Conservation (phyloP, 768 basidiomycete genomes). For the Kwoniella botswanensis region DNA sequence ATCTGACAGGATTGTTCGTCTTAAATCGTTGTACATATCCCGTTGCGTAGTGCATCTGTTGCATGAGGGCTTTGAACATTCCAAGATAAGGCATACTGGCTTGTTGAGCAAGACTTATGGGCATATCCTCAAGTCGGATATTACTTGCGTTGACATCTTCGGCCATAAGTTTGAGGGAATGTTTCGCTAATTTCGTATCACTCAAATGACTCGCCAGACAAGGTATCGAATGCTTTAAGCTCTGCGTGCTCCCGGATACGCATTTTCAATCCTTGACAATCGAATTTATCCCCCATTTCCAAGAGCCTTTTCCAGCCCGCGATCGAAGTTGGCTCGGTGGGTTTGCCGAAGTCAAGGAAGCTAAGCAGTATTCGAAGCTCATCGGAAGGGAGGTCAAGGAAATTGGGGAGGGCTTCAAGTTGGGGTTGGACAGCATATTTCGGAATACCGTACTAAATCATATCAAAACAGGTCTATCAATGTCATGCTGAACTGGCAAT, state of each 20-base stretch:
- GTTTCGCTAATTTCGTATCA: background rate
- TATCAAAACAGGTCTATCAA: background rate
- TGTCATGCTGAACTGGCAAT: background rate
- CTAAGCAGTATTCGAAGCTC: conserved; percentile 1
- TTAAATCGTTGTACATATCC: background rate
- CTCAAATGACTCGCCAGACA: conserved; percentile 5
- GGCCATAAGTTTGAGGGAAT: background rate
- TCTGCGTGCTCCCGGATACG: background rate
- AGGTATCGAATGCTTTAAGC: background rate
- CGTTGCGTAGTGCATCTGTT: background rate
- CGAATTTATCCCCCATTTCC: background rate
- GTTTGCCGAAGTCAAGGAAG: background rate
- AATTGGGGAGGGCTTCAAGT: background rate
- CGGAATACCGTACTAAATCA: background rate
- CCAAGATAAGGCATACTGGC: background rate
- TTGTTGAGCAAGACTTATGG: background rate
- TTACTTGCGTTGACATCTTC: background rate
- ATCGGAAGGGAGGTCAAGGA: background rate
- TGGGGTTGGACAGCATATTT: background rate
- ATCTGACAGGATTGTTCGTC: background rate
- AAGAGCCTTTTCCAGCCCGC: background rate
- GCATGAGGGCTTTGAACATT: background rate
- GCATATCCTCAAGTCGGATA: background rate
- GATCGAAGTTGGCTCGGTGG: background rate
- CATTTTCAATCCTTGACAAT: background rate